Percentiles rank a stretch among this genome's conserved stretches.
Conservation (phyloP, 331 rosid species). For the Spiraea crenata region DNA sequence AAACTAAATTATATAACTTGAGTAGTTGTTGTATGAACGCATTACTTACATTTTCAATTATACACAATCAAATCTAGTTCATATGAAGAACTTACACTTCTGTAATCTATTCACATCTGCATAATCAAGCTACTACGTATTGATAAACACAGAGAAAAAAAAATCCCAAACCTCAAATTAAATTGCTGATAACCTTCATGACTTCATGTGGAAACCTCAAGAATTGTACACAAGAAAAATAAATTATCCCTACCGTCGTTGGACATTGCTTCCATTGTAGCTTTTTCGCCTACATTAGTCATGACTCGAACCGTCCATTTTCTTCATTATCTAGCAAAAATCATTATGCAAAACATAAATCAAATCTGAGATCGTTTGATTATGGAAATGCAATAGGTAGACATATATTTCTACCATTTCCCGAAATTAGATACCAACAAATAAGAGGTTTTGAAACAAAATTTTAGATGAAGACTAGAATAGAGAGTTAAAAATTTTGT, state of each 20-base stretch:
- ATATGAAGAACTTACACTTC: slow-evolving; percentile 4
- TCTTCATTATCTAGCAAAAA: too few relatives aligned
- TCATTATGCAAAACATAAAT: too few relatives aligned
- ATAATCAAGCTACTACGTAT: not conserved
- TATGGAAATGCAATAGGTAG: too few relatives aligned
- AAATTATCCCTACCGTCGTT: not conserved
- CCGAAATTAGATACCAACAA: too few relatives aligned
- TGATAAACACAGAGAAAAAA: not conserved
- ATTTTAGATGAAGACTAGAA: too few relatives aligned
- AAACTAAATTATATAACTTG: not conserved
- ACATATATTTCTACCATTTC: too few relatives aligned
- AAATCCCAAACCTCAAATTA: not conserved
- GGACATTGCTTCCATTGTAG: too few relatives aligned
- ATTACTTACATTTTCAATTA: not conserved
- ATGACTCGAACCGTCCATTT: too few relatives aligned
- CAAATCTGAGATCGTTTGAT: too few relatives aligned
- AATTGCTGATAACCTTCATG: not conserved
- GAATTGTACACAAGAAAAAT: not conserved
- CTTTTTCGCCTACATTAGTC: too few relatives aligned
- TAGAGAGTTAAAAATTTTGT: too few relatives aligned
- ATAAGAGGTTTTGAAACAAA: too few relatives aligned
- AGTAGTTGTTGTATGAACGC: not conserved
- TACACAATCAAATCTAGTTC: not conserved
- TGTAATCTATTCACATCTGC: not conserved
- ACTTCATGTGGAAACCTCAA: not conserved